These are phyloP conservation scores for Skeletonema potamos DNA, from an alignment of 108 stramenopile species.

Conservation along the genomic window DNA sequence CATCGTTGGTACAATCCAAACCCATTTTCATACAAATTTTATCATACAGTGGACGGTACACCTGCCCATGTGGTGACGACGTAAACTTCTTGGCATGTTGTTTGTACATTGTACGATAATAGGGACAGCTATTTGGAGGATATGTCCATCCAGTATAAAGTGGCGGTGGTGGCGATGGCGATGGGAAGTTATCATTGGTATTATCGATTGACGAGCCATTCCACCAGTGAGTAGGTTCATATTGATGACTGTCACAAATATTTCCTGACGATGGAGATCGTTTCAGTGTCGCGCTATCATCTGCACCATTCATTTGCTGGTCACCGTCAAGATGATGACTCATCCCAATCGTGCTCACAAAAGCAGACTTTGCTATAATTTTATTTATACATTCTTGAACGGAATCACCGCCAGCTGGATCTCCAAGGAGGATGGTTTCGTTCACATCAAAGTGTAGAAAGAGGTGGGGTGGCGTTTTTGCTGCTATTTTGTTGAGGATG, in stretches of 20 bases:
- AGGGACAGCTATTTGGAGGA: conserved; percentile 69
- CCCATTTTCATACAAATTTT: conserved; percentile 21
- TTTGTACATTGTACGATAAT: conserved; percentile 77
- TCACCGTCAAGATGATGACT: neutral
- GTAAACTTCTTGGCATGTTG: conserved; percentile 56
- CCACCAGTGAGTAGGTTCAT: conserved; percentile 83
- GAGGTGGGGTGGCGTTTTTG: conserved; percentile 11
- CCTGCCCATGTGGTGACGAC: conserved; percentile 40
- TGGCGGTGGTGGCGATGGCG: conserved; percentile 37
- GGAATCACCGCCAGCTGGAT: conserved; percentile 83
- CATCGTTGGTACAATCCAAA: neutral
- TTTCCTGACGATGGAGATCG: conserved; percentile 5
- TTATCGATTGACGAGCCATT: conserved; percentile 63
- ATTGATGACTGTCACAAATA: conserved; percentile 27
- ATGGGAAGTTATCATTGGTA: neutral
- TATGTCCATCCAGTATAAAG: conserved; percentile 81
- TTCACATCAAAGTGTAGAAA: conserved; percentile 84
- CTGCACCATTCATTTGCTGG: neutral
- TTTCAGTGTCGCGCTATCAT: conserved; percentile 7
- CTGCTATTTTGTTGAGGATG: neutral
- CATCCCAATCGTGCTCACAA: conserved; percentile 56
- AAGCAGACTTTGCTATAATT: conserved; percentile 81
- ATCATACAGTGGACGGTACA: conserved; percentile 55
- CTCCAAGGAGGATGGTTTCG: conserved; percentile 83
- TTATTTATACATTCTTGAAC: conserved; percentile 73